Evolutionary conservation across 768 basidiomycete species (phyloP).

Genomic region (Pleurotus eryngii): DNA sequence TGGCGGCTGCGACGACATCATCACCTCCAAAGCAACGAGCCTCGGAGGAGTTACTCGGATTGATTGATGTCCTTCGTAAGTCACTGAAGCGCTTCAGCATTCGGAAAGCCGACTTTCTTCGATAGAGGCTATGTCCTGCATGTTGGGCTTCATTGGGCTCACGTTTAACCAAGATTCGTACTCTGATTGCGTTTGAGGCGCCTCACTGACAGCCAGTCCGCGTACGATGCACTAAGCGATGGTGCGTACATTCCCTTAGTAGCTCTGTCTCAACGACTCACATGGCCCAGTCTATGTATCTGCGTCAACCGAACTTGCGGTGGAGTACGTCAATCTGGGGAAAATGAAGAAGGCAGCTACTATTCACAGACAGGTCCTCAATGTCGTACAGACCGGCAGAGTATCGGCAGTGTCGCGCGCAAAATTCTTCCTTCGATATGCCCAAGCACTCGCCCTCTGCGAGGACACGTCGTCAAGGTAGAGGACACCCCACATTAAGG

Average conservation of each 20-base stretch:
- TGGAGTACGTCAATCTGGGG: conserved; percentile 78
- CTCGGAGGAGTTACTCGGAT: conserved; percentile 35
- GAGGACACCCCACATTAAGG: no score
- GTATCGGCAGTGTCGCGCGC: conserved; percentile 51
- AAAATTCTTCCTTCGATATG: conserved; percentile 59
- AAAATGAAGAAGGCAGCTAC: conserved; percentile 61
- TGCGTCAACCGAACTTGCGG: conserved; percentile 68
- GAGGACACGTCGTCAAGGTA: conserved; percentile 65
- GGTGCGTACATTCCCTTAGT: conserved; percentile 31
- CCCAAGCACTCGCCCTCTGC: conserved; percentile 57
- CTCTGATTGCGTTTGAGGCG: conserved; percentile 63
- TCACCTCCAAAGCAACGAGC: neutral
- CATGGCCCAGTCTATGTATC: conserved; percentile 39
- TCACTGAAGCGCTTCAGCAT: conserved; percentile 1
- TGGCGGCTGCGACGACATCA: no score
- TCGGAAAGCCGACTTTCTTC: conserved; percentile 6
- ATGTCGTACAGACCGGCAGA: conserved; percentile 37
- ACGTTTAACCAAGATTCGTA: conserved; percentile 60
- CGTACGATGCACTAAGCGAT: conserved; percentile 35
- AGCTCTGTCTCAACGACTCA: neutral
- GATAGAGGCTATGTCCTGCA: conserved; percentile 51
- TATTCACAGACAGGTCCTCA: conserved; percentile 61
- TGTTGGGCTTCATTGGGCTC: conserved; percentile 71
- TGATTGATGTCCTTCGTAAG: conserved; percentile 57
- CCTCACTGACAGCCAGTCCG: conserved; percentile 47